Conservation (phyloP, 2,329 filamentous ascomycete genomes). For the Ceratocystis lukuohia region DNA sequence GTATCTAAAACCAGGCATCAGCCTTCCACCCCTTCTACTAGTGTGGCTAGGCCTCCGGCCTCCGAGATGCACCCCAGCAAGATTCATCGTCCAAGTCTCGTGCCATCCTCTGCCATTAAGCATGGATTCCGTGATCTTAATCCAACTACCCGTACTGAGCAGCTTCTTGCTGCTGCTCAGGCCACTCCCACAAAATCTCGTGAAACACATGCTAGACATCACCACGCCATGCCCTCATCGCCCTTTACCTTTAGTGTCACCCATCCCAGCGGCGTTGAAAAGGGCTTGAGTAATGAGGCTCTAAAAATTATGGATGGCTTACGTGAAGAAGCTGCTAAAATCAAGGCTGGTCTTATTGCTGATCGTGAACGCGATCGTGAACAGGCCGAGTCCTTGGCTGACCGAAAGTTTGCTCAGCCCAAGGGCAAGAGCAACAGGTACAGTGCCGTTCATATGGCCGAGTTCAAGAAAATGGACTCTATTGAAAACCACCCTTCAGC, state of each 20-base stretch:
- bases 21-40: slow-evolving; percentile 46
- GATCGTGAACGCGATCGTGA: slow-evolving; percentile 43
- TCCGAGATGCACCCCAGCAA: slow-evolving; percentile 89
- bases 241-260: slow-evolving; percentile 53
- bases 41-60: slow-evolving; percentile 54
- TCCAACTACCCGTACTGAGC: slow-evolving; percentile 14
- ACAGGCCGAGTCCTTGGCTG: slow-evolving; percentile 32
- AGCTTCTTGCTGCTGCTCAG: slow-evolving; percentile 30
- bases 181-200: slow-evolving; percentile 23
- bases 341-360: slow-evolving; percentile 54
- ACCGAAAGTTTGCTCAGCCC: slow-evolving; percentile 64
- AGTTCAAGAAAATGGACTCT: slow-evolving; percentile 97
- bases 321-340: slow-evolving; percentile 55
- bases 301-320: slow-evolving; percentile 52
- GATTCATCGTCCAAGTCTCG: slow-evolving; percentile 59
- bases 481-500: slow-evolving; percentile 76
- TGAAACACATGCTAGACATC: slow-evolving; percentile 47
- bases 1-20: slow-evolving; percentile 16
- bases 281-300: slow-evolving; percentile 47
- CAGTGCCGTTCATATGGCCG: slow-evolving; percentile 71
- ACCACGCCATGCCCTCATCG: slow-evolving; percentile 37
- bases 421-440: slow-evolving; percentile 68
- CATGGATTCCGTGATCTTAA: slow-evolving; percentile 69
- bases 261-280: slow-evolving; percentile 32
- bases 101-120: slow-evolving; percentile 65